phyloP scores from a whole-genome alignment of 2,329 filamentous ascomycete genomes.

The Lasiodiplodia sp. region DNA sequence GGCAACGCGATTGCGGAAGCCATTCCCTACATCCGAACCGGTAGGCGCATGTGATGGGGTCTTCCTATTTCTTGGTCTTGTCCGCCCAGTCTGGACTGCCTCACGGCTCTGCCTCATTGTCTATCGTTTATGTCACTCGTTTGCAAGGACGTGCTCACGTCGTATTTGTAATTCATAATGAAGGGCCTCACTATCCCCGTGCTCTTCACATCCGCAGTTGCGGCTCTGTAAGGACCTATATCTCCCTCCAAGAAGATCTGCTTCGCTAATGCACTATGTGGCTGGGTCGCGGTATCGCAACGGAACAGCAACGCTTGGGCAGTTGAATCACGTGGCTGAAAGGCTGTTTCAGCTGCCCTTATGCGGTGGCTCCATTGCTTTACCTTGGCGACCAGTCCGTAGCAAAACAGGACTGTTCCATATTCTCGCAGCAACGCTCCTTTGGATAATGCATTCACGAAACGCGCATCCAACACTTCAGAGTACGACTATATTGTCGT shows the following conservation, averaged over 20 bases:
- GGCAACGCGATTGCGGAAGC: background rate
- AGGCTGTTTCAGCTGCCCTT: background rate
- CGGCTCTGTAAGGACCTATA: background rate
- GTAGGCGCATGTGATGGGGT: conserved; percentile 1
- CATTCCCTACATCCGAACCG: background rate
- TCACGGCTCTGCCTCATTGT: background rate
- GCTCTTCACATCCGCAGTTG: background rate
- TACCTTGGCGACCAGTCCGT: background rate
- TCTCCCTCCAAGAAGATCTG: background rate
- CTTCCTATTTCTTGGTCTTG: background rate
- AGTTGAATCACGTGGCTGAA: background rate
- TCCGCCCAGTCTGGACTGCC: background rate
- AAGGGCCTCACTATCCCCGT: background rate
- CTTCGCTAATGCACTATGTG: background rate
- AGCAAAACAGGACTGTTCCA: background rate
- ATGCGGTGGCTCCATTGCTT: background rate
- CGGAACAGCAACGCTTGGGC: background rate
- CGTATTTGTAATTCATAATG: conserved; percentile 3
- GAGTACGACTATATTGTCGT: conserved; percentile 69
- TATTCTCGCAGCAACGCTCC: background rate
- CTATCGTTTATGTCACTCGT: conserved; percentile 14
- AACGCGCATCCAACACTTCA: background rate
- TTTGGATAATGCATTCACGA: background rate
- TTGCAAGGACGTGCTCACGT: background rate
- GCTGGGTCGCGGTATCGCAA: background rate